Evolutionary conservation across 768 basidiomycete species (phyloP), one percentile per base, ranked within the genome.

Genomic region (Suillus americanus): DNA sequence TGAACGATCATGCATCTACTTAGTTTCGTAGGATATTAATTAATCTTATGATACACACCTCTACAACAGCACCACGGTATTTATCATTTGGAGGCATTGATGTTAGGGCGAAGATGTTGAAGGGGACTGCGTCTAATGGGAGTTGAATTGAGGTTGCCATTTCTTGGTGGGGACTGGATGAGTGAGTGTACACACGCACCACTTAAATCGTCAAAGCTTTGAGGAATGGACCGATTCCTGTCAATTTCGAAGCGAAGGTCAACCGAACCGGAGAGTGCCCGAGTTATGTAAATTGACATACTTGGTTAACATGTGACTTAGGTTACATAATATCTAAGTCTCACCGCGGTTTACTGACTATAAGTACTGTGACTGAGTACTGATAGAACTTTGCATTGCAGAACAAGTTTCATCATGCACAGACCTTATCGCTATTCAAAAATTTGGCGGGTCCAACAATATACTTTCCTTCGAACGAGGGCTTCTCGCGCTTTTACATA

Each of bases 31-130:
- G 10, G 2, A 16, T 23, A 45, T 38, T 35, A 35, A 16, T 48
- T 23, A 25, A 48, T 48, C 23, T 48, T 13, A 48, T 48, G 64
- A 38, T 20, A 62, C 63, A 30, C 28, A 91, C 94, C 86, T 97
- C 95, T 10, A 97, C 93, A 33, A 95, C 93, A 3, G 95, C 94
- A 2, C 95, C 94, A 25, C 94, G 84, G 72, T 93, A 96, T 77
- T 89, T 92, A 75, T 84, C 82, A 37, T 33, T 65, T 59, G 66
- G 65, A 46, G 57, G 35, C 65, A 68, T 65, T 33, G 50, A 70
- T 60, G 12, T 51, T 8, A 18, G 16, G 25, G 28, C 28, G 8
- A 51, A 51, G 55, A 61, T 14, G 62, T n/a, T 14, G 23, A 53
- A 56, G 38, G 13, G 60, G 38, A 56, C 23, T 37, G 50, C 35